Evolutionary conservation across 345 rosid genomes (phyloP).

Genomic region (Citrus maxima): DNA sequence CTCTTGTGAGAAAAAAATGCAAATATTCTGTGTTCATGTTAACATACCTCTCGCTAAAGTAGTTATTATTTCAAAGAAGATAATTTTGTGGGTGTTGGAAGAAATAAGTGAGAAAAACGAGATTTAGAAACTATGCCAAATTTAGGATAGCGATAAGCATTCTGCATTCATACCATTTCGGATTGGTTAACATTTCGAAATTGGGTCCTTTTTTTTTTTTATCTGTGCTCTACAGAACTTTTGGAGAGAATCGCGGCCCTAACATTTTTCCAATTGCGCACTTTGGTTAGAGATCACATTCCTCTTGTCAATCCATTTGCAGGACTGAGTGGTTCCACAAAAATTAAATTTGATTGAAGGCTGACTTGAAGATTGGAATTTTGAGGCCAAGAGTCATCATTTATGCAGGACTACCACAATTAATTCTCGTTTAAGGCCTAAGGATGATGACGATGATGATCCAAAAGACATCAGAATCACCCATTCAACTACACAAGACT

Average conservation of each 20-base stretch:
- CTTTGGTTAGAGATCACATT: background rate
- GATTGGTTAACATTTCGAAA: too few species aligned
- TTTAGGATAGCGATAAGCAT: too few species aligned
- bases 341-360: slow-evolving; percentile 1
- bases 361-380: slow-evolving; percentile 57
- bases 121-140: too few species aligned
- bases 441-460: background rate
- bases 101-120: too few species aligned
- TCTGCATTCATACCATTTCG: too few species aligned
- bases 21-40: background rate
- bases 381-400: background rate
- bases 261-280: too few species aligned
- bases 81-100: background rate
- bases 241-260: too few species aligned
- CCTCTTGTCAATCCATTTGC: background rate
- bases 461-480: slow-evolving; percentile 5
- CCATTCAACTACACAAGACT: background rate
- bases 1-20: too few species aligned
- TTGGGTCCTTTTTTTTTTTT: too few species aligned
- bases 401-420: too few species aligned
- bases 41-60: background rate
- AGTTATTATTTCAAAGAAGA: background rate
- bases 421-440: too few species aligned
- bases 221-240: too few species aligned
- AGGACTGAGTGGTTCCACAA: background rate